Conservation (phyloP, 306 rosid species). For the Cucurbita maxima region DNA sequence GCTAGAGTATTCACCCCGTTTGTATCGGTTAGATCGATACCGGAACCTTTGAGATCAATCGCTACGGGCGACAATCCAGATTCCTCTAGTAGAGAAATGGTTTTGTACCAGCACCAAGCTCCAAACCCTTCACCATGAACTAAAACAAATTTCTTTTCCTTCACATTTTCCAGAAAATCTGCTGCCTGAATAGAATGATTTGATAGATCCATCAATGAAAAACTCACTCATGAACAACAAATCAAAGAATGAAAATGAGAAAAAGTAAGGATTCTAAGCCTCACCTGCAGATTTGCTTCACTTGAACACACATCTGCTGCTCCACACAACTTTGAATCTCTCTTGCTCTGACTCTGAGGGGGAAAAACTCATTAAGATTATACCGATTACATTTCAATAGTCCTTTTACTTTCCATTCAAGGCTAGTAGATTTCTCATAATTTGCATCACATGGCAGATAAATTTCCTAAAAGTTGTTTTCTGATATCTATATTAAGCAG, state of each 20-base stretch:
- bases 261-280: background rate
- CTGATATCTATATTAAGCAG: background rate
- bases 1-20: slow-evolving; percentile 44
- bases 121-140: slow-evolving; percentile 96
- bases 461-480: background rate
- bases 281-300: slow-evolving; percentile 2
- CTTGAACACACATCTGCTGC: background rate
- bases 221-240: background rate
- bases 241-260: background rate
- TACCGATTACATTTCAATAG: background rate
- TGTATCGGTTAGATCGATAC: slow-evolving; percentile 75
- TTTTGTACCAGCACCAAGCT: slow-evolving; percentile 99
- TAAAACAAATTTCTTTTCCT: slow-evolving; percentile 50
- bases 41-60: slow-evolving; percentile 82
- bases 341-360: background rate
- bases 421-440: background rate
- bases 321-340: background rate
- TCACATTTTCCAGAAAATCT: slow-evolving; percentile 36
- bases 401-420: background rate
- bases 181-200: background rate
- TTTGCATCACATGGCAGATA: background rate
- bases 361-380: background rate
- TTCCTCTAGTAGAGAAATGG: slow-evolving; percentile 72
- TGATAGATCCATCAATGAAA: background rate
- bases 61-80: slow-evolving; percentile 61